phyloP scores from a whole-genome alignment of 805 yeast species.

The Schizosaccharomyces lindneri region DNA sequence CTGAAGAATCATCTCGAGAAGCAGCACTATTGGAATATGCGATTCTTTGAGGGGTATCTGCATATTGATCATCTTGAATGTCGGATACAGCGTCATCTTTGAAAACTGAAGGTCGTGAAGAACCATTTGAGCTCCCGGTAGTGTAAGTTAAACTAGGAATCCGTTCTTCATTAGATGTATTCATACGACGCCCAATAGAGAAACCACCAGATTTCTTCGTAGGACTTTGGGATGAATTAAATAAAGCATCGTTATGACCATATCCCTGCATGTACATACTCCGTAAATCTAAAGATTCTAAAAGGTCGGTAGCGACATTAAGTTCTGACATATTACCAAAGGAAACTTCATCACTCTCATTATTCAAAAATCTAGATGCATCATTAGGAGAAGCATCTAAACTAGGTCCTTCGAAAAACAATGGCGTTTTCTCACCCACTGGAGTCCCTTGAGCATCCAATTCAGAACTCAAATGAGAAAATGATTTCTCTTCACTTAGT shows the following conservation, averaged over 20 bases:
- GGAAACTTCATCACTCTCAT: neutral
- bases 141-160: neutral
- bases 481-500: too few relatives aligned
- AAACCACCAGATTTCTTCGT: neutral
- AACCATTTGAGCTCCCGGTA: neutral
- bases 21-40: too few relatives aligned
- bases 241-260: neutral
- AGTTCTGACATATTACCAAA: neutral
- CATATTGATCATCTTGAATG: too few relatives aligned
- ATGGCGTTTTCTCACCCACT: neutral
- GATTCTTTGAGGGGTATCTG: too few relatives aligned
- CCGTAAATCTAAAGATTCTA: neutral
- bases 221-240: neutral
- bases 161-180: neutral
- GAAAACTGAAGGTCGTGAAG: neutral
- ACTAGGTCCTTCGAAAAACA: neutral
- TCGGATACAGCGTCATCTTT: neutral
- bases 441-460: neutral
- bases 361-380: neutral
- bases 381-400: neutral
- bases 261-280: neutral
- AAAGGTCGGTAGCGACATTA: neutral
- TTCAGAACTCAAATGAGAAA: neutral
- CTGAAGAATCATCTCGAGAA: too few relatives aligned
- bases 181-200: neutral